These are phyloP conservation scores for Apostasia shenzhenica DNA, from an alignment of 106 monocot genomes.

Conservation along the genomic window DNA sequence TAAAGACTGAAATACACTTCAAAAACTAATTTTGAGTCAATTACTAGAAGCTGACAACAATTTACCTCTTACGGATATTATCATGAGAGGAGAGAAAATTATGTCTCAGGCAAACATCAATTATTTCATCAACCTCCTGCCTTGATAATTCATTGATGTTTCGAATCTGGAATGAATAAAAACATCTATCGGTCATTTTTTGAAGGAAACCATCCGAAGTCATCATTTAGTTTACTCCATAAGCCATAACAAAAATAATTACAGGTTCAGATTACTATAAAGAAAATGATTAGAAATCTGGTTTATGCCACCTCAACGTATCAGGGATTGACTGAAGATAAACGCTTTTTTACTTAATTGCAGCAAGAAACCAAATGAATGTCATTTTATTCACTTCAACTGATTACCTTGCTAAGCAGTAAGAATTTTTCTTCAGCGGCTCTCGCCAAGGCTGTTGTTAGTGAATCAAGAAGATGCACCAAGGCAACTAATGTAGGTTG, in stretches of 20 bases:
- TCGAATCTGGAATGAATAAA: constrained; percentile 43
- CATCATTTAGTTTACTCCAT: no score
- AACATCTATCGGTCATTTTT: no score
- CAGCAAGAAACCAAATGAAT: not conserved
- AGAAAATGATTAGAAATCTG: no score
- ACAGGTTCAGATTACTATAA: no score
- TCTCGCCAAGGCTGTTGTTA: constrained; percentile 47
- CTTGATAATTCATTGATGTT: constrained; percentile 93
- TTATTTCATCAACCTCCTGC: constrained; percentile 98
- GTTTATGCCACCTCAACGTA: no score
- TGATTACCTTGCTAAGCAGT: constrained; percentile 74
- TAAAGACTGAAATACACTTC: no score
- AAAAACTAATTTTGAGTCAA: no score
- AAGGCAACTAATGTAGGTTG: constrained; percentile 62
- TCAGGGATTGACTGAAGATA: no score
- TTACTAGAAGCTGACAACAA: no score
- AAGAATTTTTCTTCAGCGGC: constrained; percentile 73
- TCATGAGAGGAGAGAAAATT: constrained; percentile 55
- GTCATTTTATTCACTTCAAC: not conserved
- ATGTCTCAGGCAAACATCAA: constrained; percentile 45
- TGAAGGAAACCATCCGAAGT: no score
- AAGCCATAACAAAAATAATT: no score
- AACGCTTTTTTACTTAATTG: no score
- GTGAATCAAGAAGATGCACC: constrained; percentile 53
- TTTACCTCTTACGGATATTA: constrained; percentile 72